Conservation (phyloP, 208 protist genomes). For the Trypanosoma mega region DNA sequence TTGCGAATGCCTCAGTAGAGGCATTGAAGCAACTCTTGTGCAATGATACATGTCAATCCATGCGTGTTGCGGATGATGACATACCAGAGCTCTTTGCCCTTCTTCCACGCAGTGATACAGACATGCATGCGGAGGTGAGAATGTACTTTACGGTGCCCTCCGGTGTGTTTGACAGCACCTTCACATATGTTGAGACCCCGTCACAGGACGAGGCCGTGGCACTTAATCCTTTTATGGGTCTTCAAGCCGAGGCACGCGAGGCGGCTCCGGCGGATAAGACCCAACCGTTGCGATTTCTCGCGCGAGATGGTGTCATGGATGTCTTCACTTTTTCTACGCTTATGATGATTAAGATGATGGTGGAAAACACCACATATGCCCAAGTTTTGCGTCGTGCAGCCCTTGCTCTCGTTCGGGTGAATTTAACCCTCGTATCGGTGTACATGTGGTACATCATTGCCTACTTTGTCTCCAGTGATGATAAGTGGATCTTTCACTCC, state of each 20-base stretch:
- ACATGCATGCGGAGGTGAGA: not conserved
- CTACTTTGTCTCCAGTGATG: constrained; percentile 23
- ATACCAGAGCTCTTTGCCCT: not conserved
- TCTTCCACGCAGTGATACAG: constrained; percentile 3
- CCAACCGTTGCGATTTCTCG: not conserved
- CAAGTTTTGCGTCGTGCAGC: constrained; percentile 3
- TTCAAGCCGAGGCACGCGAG: not conserved
- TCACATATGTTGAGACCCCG: not conserved
- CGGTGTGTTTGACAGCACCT: not conserved
- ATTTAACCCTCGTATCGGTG: not conserved
- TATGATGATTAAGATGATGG: constrained; percentile 18
- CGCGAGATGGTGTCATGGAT: not conserved
- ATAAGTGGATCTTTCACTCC: constrained; percentile 6
- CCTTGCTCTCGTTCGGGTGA: constrained; percentile 4
- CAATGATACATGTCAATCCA: not conserved
- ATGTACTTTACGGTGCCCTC: not conserved
- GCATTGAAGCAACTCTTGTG: not conserved
- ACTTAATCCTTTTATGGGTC: constrained; percentile 7
- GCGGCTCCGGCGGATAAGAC: not conserved
- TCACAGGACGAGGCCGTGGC: not conserved
- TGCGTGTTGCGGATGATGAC: not conserved
- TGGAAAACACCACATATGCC: constrained; percentile 7
- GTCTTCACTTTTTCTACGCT: constrained; percentile 18
- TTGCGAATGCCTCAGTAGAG: constrained; percentile 1
- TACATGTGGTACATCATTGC: constrained; percentile 20